phyloP scores from a whole-genome alignment of 306 rosid species.

The Inga oerstediana region DNA sequence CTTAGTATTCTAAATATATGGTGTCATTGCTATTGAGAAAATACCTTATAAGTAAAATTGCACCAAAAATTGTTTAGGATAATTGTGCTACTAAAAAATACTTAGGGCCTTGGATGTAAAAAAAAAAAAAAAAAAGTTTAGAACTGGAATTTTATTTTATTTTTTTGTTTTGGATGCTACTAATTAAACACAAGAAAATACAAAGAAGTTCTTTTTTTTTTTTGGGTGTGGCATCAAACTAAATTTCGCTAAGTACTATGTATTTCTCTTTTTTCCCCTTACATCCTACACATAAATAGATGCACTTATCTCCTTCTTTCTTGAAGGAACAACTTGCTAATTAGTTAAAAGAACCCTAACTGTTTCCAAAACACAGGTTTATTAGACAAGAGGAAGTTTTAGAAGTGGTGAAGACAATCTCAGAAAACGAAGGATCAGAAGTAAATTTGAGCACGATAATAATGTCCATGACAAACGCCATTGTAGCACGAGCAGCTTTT shows the following conservation, averaged over 20 bases:
- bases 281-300: neutral
- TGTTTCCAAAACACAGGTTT: neutral
- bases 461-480: neutral
- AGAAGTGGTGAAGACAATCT: neutral
- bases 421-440: constrained; percentile 2
- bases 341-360: neutral
- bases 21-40: too few relatives aligned
- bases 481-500: constrained; percentile 22
- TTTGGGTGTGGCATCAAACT: neutral
- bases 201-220: too few relatives aligned
- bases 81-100: too few relatives aligned
- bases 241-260: neutral
- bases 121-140: too few relatives aligned
- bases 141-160: too few relatives aligned
- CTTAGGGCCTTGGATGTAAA: too few relatives aligned
- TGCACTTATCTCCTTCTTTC: neutral
- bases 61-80: too few relatives aligned
- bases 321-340: neutral
- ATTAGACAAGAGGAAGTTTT: constrained; percentile 11
- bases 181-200: too few relatives aligned
- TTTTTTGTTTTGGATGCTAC: too few relatives aligned
- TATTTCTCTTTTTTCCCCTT: neutral
- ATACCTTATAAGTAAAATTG: too few relatives aligned
- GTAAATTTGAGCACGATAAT: constrained; percentile 30
- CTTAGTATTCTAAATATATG: too few relatives aligned